Evolutionary conservation across 2,329 filamentous ascomycete genomes (phyloP).

Genomic region (Claviceps purpurea): DNA sequence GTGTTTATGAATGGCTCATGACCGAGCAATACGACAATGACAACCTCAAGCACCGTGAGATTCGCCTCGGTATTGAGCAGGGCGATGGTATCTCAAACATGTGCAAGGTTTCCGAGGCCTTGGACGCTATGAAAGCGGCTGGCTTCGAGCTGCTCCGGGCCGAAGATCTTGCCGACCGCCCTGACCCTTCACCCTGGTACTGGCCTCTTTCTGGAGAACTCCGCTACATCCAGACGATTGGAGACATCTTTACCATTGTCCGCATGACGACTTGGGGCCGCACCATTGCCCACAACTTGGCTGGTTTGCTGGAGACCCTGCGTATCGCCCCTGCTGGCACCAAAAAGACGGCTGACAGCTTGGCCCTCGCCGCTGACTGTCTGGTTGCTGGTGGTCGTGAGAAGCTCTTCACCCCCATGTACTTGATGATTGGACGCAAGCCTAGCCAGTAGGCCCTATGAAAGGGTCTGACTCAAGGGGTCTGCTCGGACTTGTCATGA

Average conservation of each 20-base stretch:
- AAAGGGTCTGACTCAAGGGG: too few species aligned
- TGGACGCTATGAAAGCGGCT: constrained; percentile 71
- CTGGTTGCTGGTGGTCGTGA: constrained; percentile 75
- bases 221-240: constrained; percentile 65
- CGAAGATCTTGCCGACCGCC: constrained; percentile 73
- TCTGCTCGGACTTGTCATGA: neutral
- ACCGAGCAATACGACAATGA: constrained; percentile 87
- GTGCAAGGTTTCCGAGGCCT: constrained; percentile 71
- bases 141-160: constrained; percentile 75
- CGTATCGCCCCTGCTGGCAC: constrained; percentile 69
- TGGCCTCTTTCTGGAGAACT: constrained; percentile 80
- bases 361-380: constrained; percentile 70
- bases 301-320: constrained; percentile 62
- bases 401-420: constrained; percentile 98
- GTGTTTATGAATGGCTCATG: constrained; percentile 99
- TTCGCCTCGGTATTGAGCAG: constrained; percentile 87
- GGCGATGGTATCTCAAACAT: constrained; percentile 97
- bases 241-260: constrained; percentile 69
- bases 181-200: constrained; percentile 78
- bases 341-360: constrained; percentile 86
- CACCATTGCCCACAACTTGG: constrained; percentile 58
- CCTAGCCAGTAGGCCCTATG: constrained; percentile 27
- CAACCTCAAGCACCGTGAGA: constrained; percentile 73
- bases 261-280: constrained; percentile 84
- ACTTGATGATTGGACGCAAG: constrained; percentile 89